Evolutionary conservation across 805 yeast species (phyloP), one percentile per base, ranked within the genome.

Genomic region (Ogataea nonfermentans): DNA sequence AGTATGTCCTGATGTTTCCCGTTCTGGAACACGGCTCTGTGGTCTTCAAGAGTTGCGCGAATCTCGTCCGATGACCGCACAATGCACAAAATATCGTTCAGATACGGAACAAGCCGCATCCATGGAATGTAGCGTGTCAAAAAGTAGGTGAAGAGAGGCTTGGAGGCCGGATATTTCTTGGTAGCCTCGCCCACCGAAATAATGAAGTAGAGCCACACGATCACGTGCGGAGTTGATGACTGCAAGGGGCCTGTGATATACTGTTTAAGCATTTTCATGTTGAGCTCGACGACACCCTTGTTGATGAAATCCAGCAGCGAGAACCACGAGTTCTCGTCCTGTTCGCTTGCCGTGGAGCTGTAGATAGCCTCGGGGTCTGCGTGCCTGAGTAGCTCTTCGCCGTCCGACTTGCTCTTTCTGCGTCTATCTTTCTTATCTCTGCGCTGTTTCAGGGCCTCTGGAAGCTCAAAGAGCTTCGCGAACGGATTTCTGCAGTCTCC

Each of bases 401-500:
- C 27, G 9, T 47, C 58, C 4, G 52, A 40, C 34, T 52, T 51
- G 12, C 65, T 55, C 44, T 73, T 77, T 22, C 78, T 70, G 48
- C 80, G 79, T 39, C 76, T 70, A 38, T 83, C 91, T 49, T 82
- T 84, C 43, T 81, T 78, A 41, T 81, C 89, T 48, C 74, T 81
- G 35, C 89, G 66, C 50, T 81, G 88, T 44, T 76, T 81, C 45
- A 85, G 61, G 12, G 81, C 85, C 52, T 81, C 84, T 1, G 90
- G 83, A 15, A 85, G 64, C 41, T 76, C 80, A 60, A 85, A 85
- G 10, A 85, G 56, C 51, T 80, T 76, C 5, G 91, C 88, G 63
- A 84, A 84, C 13, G 91, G 89, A 53, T 82, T 84, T 31, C 70
- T 68, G 4, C 84, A 73, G 55, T 82, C 84, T 24, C 93, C 95